Evolutionary conservation across 78 protist genomes (phyloP).

Genomic region (Dictyostelium citrinum): DNA sequence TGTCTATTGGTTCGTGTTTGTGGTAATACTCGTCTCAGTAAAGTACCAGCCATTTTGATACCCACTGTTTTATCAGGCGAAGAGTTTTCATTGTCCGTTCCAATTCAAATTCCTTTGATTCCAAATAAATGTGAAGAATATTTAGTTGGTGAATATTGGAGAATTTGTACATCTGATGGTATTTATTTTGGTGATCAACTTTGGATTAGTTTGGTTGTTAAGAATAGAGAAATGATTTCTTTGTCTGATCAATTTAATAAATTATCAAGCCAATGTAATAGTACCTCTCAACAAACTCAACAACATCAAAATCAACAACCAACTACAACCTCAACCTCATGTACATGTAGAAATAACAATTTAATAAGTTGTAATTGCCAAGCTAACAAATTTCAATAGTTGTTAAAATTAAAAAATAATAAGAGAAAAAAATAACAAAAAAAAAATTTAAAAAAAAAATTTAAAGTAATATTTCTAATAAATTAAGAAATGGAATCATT

Average conservation of each 20-base stretch:
- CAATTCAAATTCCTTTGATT: conserved; percentile 14
- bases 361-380: neutral
- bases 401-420: neutral
- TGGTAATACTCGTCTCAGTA: conserved; percentile 32
- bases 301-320: neutral
- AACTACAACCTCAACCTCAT: neutral
- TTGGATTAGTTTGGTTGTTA: conserved; percentile 54
- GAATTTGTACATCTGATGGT: conserved; percentile 65
- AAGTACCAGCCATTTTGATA: neutral
- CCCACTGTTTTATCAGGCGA: conserved; percentile 18
- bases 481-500: neutral
- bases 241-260: neutral
- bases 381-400: neutral
- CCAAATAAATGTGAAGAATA: conserved; percentile 15
- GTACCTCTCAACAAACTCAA: neutral
- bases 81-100: neutral
- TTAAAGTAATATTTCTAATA: neutral
- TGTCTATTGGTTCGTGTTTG: conserved; percentile 71
- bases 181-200: conserved; percentile 65
- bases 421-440: neutral
- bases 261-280: neutral
- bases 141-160: conserved; percentile 69
- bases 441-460: neutral
- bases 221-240: neutral
- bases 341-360: neutral